phyloP scores from a whole-genome alignment of 805 yeast species.

The Lipomyces sp. region DNA sequence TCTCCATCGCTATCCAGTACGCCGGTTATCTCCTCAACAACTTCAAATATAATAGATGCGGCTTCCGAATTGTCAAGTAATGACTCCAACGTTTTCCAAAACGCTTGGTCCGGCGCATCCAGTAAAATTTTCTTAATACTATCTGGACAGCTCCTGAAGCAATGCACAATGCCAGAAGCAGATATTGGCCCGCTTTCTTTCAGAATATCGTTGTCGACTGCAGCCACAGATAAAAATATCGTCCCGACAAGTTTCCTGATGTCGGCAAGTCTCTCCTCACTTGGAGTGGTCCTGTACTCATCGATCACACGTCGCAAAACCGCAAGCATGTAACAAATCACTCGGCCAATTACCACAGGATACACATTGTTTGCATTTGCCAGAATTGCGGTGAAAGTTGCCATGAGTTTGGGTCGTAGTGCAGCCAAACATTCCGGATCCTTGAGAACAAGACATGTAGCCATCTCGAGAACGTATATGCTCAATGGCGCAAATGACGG shows the following conservation, averaged over 20 bases:
- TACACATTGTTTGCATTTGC: conserved; percentile 29
- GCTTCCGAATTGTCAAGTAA: conserved; percentile 31
- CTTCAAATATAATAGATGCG: conserved; percentile 30
- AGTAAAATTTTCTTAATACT: conserved; percentile 15
- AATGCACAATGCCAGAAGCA: conserved; percentile 23
- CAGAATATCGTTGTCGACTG: conserved; percentile 21
- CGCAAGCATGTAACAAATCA: conserved; percentile 31
- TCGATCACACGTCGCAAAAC: conserved; percentile 21
- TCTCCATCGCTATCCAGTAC: conserved; percentile 14
- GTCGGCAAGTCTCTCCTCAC: conserved; percentile 3
- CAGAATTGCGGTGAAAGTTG: conserved; percentile 25
- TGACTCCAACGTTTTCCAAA: conserved; percentile 36
- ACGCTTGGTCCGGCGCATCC: conserved; percentile 30
- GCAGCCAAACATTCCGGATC: conserved; percentile 20
- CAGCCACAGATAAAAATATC: conserved; percentile 21
- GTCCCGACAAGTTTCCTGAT: conserved; percentile 7
- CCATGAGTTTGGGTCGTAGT: conserved; percentile 20
- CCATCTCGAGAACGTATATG: conserved; percentile 37
- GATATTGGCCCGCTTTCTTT: conserved; percentile 15
- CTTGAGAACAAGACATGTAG: conserved; percentile 33
- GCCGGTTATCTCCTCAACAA: conserved; percentile 28
- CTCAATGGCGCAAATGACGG: conserved; percentile 32
- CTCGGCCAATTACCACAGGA: conserved; percentile 32
- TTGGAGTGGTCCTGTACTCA: conserved; percentile 3
- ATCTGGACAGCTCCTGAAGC: conserved; percentile 24